A percentile compares a stretch with the other conserved stretches of the same genome.
phyloP scores from a whole-genome alignment of 2,329 filamentous ascomycete species.

The Cryphonectria naterciae region DNA sequence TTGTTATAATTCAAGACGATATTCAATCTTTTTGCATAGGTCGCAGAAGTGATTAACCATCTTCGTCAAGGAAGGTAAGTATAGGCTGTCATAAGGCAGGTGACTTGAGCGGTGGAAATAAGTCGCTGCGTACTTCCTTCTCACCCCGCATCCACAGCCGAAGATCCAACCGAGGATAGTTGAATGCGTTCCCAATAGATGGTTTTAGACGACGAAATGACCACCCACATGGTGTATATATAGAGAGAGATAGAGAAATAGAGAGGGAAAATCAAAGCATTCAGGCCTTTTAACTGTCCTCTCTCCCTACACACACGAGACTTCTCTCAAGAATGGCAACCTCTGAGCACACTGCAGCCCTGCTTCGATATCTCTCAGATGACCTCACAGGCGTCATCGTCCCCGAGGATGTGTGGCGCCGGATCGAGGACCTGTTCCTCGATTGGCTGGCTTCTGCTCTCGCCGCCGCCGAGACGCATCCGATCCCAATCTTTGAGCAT shows the following conservation, averaged over 20 bases:
- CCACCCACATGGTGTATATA: neutral
- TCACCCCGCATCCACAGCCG: neutral
- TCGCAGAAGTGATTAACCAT: no score
- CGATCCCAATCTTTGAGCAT: slow-evolving; percentile 1
- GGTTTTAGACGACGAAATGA: neutral
- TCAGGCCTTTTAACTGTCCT: neutral
- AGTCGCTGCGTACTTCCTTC: neutral
- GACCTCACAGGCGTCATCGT: neutral
- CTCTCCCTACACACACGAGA: no score
- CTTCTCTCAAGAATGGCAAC: slow-evolving; percentile 6
- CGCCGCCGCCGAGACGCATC: slow-evolving; percentile 4
- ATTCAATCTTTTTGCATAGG: no score
- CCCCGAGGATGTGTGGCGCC: slow-evolving; percentile 13
- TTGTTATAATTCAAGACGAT: no score
- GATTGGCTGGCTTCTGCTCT: slow-evolving; percentile 14
- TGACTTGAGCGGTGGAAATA: neutral
- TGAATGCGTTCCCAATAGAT: no score
- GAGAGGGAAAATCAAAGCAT: neutral
- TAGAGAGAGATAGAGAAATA: no score
- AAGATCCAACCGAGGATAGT: neutral
- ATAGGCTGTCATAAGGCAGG: neutral
- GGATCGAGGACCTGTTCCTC: slow-evolving; percentile 16
- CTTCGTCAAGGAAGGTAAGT: neutral
- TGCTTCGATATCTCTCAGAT: neutral
- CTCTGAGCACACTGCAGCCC: slow-evolving; percentile 8